Percentiles rank a stretch among this genome's conserved stretches.
Conservation (phyloP, 257 asterid species). For the Jaltomata sinuosa region DNA sequence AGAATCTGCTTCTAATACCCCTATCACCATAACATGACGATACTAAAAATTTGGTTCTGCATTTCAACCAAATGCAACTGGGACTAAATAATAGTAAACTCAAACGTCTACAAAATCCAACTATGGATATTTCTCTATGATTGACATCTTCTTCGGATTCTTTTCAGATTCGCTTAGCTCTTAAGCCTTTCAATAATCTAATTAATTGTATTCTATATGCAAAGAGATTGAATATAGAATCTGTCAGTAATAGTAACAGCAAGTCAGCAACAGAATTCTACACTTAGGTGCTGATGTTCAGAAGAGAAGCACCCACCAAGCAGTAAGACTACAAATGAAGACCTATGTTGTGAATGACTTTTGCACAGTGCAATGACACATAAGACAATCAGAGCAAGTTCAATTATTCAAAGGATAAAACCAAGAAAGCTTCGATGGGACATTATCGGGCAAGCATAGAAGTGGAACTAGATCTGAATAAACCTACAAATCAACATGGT, state of each 20-base stretch:
- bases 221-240: not conserved
- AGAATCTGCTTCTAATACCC: not conserved
- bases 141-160: not conserved
- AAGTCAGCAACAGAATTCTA: not conserved
- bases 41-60: not conserved
- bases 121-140: not conserved
- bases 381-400: not conserved
- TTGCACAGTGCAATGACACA: not conserved
- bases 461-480: not conserved
- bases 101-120: not conserved
- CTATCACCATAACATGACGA: not conserved
- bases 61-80: not conserved
- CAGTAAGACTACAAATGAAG: not conserved
- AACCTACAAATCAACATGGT: not conserved
- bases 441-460: not conserved
- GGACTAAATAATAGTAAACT: not conserved
- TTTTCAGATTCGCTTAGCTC: not conserved
- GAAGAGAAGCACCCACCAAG: not conserved
- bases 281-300: not conserved
- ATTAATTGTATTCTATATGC: not conserved
- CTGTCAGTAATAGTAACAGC: not conserved
- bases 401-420: not conserved
- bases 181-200: not conserved
- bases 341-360: not conserved
- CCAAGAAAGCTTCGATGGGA: not conserved